phyloP scores from a whole-genome alignment of 805 yeast species.

The Suhomyces emberorum region DNA sequence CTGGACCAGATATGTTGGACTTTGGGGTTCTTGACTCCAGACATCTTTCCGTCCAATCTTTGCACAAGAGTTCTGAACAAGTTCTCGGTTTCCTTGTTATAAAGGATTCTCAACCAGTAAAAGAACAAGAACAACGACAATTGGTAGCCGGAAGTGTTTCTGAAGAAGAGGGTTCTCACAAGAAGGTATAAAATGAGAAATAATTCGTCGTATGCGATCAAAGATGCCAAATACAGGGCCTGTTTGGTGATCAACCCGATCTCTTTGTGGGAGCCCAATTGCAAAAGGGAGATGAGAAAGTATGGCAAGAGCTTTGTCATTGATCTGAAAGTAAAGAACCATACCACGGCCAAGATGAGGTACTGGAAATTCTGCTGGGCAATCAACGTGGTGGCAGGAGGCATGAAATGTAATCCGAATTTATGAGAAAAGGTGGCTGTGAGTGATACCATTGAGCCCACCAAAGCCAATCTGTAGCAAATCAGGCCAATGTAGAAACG shows the following conservation, averaged over 20 bases:
- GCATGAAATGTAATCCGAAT: conserved; percentile 54
- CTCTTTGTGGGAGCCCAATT: conserved; percentile 43
- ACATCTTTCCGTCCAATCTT: conserved; percentile 41
- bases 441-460: conserved; percentile 56
- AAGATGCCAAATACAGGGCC: conserved; percentile 37
- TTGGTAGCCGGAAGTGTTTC: conserved; percentile 70
- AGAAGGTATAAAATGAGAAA: conserved; percentile 49
- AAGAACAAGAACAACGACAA: conserved; percentile 54
- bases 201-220: conserved; percentile 62
- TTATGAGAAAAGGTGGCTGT: conserved; percentile 53
- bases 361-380: conserved; percentile 78
- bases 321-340: conserved; percentile 65
- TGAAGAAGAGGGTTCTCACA: conserved; percentile 57
- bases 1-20: conserved; percentile 37
- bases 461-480: conserved; percentile 50
- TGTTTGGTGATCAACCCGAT: conserved; percentile 38
- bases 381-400: conserved; percentile 60
- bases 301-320: conserved; percentile 64
- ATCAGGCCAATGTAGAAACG: conserved; percentile 45
- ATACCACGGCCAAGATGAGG: conserved; percentile 49
- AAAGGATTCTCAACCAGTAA: conserved; percentile 70
- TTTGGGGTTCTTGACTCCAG: conserved; percentile 44
- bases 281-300: conserved; percentile 54
- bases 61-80: conserved; percentile 41
- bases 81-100: conserved; percentile 44